A percentile compares a stretch with the other conserved stretches of the same genome.
phyloP scores from a whole-genome alignment of 164 flowering plant species.

The Protea cynaroides region DNA sequence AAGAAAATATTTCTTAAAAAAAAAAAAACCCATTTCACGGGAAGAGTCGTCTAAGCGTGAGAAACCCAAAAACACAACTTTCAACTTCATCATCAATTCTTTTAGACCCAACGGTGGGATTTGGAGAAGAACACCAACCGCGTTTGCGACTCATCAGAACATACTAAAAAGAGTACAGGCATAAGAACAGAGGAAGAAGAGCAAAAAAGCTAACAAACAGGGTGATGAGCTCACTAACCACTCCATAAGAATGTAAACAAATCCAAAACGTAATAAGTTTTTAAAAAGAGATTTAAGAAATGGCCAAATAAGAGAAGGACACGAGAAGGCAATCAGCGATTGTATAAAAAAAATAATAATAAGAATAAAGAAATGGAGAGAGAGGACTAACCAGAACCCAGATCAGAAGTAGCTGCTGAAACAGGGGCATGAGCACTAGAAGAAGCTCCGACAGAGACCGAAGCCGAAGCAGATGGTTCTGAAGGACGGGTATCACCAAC shows the following conservation, averaged over 20 bases:
- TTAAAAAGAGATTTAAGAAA: no score
- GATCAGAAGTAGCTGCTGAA: conserved; percentile 51
- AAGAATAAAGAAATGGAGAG: background rate
- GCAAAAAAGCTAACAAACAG: conserved; percentile 19
- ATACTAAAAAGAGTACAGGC: background rate
- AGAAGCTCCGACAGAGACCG: conserved; percentile 31
- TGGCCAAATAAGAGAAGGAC: background rate
- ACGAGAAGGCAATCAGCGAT: no score
- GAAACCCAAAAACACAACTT: background rate
- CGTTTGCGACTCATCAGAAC: background rate
- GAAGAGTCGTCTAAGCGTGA: background rate
- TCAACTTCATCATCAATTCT: background rate
- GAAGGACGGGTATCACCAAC: conserved; percentile 16
- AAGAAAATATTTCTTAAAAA: no score
- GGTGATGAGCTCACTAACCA: conserved; percentile 25
- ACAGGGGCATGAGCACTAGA: conserved; percentile 38
- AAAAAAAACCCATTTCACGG: conserved; percentile 3
- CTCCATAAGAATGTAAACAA: conserved; percentile 13
- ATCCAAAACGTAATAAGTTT: background rate
- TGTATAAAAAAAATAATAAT: background rate
- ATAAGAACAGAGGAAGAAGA: background rate
- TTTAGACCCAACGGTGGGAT: conserved; percentile 5
- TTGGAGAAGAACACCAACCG: conserved; percentile 3
- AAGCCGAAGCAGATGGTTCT: conserved; percentile 26
- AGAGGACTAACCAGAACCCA: conserved; percentile 50